Evolutionary conservation across 2,329 filamentous ascomycete species (phyloP).

Genomic region (Trichoderma sp.): DNA sequence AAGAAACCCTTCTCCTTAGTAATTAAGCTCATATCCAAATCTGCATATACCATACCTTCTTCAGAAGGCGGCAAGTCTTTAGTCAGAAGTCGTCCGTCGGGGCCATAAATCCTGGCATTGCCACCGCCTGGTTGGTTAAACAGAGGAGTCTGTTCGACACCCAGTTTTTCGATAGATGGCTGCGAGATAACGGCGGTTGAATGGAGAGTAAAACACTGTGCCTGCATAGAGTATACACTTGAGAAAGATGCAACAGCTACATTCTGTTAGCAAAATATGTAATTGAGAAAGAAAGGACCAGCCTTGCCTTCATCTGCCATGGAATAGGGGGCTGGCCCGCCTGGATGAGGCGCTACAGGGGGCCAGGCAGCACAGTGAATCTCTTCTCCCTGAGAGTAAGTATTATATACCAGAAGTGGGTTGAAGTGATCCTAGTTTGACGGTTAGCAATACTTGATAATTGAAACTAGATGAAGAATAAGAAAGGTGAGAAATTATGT

Average conservation of each 20-base stretch:
- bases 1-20: neutral
- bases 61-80: neutral
- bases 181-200: neutral
- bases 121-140: neutral
- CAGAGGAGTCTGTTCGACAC: neutral
- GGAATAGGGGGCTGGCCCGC: neutral
- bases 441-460: neutral
- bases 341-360: neutral
- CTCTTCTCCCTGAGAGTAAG: neutral
- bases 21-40: neutral
- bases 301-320: neutral
- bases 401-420: neutral
- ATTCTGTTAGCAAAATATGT: neutral
- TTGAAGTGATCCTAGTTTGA: neutral
- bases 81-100: neutral
- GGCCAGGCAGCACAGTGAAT: neutral
- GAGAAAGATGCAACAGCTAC: conserved; percentile 3
- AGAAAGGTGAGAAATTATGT: neutral
- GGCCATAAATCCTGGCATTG: neutral
- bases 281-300: neutral
- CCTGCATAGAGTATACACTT: neutral
- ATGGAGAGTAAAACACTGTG: neutral
- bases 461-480: neutral
- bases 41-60: neutral
- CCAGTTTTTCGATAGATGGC: neutral